Conservation (phyloP, 2,329 filamentous ascomycete species). For the Hortaea werneckii region DNA sequence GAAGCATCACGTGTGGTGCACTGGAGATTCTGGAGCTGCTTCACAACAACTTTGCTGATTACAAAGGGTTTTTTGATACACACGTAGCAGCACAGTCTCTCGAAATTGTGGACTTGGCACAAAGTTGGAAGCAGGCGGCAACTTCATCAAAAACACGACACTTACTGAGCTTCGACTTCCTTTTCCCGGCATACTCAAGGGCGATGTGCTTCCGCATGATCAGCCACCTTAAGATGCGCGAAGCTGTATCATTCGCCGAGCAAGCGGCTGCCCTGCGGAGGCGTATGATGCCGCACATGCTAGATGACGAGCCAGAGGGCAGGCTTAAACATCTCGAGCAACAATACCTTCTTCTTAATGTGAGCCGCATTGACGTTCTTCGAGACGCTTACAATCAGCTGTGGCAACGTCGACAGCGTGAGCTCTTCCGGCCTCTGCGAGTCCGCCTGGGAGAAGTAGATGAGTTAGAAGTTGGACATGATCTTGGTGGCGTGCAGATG, state of each 20-base stretch:
- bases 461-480: constrained; percentile 75
- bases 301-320: constrained; percentile 13
- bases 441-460: constrained; percentile 70
- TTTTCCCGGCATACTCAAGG: constrained; percentile 63
- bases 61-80: not conserved
- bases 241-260: constrained; percentile 3
- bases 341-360: constrained; percentile 34
- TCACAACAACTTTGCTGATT: not conserved
- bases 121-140: constrained; percentile 56
- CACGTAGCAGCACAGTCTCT: constrained; percentile 67
- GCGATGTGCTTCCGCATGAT: constrained; percentile 80
- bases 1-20: not conserved
- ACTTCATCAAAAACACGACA: constrained; percentile 56
- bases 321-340: constrained; percentile 27
- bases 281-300: constrained; percentile 1
- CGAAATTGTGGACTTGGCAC: constrained; percentile 63
- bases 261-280: constrained; percentile 2
- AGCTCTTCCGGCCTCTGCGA: constrained; percentile 77
- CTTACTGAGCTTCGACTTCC: constrained; percentile 67
- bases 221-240: constrained; percentile 66
- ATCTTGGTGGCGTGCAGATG: constrained; percentile 90
- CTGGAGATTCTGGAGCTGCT: not conserved
- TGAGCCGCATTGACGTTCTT: constrained; percentile 32
- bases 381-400: constrained; percentile 63
- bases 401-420: constrained; percentile 73